A percentile compares a stretch with the other conserved stretches of the same genome.
Evolutionary conservation across 345 rosid genomes (phyloP).

Genomic region (Populus alba): DNA sequence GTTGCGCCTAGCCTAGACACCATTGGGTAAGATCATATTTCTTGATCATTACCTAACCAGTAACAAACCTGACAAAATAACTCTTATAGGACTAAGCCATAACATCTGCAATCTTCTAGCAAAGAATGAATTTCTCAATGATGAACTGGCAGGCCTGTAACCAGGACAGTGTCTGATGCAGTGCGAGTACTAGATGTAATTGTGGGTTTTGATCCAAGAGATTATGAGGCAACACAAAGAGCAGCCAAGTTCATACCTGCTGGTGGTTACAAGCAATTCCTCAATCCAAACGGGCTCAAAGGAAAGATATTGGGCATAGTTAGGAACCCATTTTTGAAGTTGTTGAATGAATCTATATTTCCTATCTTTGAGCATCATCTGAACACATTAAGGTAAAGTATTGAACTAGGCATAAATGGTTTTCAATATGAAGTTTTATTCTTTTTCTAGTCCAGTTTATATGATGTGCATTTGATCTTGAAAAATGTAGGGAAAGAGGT

Average conservation of each 20-base stretch:
- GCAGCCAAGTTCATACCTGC: conserved; percentile 45
- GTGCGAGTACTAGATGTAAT: conserved; percentile 42
- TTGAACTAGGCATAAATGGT: neutral
- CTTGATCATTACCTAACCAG: neutral
- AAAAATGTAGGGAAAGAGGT: conserved; percentile 39
- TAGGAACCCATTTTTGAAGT: conserved; percentile 30
- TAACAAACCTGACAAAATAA: no score
- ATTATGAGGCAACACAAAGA: conserved; percentile 37
- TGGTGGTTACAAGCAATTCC: conserved; percentile 57
- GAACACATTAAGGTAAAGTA: conserved; percentile 41
- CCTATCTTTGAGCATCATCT: conserved; percentile 43
- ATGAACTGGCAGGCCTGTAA: conserved; percentile 37
- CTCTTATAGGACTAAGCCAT: no score
- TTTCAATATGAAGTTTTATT: neutral
- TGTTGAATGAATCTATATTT: neutral
- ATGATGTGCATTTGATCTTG: neutral
- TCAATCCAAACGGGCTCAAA: conserved; percentile 41
- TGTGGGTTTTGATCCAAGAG: conserved; percentile 35
- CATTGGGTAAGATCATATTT: conserved; percentile 38
- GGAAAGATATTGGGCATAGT: conserved; percentile 61
- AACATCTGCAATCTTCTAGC: neutral
- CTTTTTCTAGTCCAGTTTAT: no score
- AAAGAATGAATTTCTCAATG: neutral
- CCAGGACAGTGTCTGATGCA: conserved; percentile 47
- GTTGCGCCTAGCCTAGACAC: conserved; percentile 59